Conservation (phyloP, 2,329 filamentous ascomycete genomes). For the Fusarium tjaetaba region DNA sequence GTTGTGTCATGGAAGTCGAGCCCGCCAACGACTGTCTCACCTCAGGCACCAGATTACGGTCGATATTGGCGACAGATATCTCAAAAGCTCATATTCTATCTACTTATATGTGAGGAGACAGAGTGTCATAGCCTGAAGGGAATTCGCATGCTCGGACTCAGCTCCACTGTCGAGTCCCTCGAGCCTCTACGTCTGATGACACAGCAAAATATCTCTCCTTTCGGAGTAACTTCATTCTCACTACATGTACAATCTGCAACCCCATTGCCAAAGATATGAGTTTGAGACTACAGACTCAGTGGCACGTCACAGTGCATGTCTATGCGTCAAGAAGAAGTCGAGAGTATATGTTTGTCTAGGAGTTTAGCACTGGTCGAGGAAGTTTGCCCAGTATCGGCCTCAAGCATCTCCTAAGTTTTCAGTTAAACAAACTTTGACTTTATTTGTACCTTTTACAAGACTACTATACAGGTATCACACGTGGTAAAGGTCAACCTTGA, state of each 20-base stretch:
- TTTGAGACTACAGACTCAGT: not conserved
- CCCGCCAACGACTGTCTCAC: not conserved
- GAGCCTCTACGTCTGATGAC: not conserved
- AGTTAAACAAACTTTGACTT: accelerated
- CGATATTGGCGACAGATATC: not conserved
- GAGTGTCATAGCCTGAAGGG: not conserved
- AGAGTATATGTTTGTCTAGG: not conserved
- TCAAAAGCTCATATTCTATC: not conserved
- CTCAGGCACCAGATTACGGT: accelerated
- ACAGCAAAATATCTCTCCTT: not conserved
- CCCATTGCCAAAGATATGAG: accelerated
- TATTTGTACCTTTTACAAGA: not conserved
- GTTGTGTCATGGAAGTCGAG: not conserved
- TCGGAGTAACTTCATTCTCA: not conserved
- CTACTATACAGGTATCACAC: accelerated
- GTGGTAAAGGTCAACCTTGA: no score
- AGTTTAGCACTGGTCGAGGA: not conserved
- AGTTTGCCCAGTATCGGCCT: not conserved
- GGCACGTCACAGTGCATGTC: not conserved
- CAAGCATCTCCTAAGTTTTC: accelerated
- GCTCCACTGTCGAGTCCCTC: not conserved
- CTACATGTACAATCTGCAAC: accelerated
- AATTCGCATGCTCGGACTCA: not conserved
- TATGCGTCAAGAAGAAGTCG: no score
- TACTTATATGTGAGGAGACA: accelerated